phyloP scores from a whole-genome alignment of 352 stramenopile genomes.

The Aphanomyces stellatus region DNA sequence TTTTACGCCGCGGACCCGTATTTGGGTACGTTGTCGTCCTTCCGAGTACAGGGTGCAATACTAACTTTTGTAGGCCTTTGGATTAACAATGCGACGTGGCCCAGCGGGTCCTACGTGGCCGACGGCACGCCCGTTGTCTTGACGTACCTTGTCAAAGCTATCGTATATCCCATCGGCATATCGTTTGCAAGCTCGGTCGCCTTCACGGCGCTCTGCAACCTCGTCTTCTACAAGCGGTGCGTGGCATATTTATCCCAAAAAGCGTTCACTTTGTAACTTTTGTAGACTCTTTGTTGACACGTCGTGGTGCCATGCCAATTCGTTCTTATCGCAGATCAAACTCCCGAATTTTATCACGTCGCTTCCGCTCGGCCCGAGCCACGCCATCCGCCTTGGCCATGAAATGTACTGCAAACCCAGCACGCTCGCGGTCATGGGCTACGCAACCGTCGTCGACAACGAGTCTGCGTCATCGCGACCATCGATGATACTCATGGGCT shows the following conservation, averaged over 20 bases:
- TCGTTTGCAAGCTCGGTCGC: not conserved
- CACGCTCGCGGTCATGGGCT: slow-evolving; percentile 11
- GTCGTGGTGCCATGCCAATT: not conserved
- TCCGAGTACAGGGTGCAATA: no score
- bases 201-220: not conserved
- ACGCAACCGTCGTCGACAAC: not conserved
- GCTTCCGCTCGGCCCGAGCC: not conserved
- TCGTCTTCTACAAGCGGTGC: not conserved
- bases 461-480: no score
- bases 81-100: slow-evolving; percentile 11
- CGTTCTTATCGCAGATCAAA: not conserved
- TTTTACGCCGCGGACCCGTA: not conserved
- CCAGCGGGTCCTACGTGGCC: slow-evolving; percentile 5
- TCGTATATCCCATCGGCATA: not conserved
- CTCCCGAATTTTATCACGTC: slow-evolving; percentile 4
- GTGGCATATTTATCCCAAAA: not conserved
- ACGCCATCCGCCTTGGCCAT: slow-evolving; percentile 3
- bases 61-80: not conserved
- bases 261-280: not conserved
- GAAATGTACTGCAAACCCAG: slow-evolving; percentile 3
- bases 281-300: not conserved
- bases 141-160: not conserved
- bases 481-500: no score
- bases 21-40: not conserved
- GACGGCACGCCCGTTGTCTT: not conserved